Evolutionary conservation across 441 rosid genomes (phyloP).

Genomic region (Pelargonium australe): DNA sequence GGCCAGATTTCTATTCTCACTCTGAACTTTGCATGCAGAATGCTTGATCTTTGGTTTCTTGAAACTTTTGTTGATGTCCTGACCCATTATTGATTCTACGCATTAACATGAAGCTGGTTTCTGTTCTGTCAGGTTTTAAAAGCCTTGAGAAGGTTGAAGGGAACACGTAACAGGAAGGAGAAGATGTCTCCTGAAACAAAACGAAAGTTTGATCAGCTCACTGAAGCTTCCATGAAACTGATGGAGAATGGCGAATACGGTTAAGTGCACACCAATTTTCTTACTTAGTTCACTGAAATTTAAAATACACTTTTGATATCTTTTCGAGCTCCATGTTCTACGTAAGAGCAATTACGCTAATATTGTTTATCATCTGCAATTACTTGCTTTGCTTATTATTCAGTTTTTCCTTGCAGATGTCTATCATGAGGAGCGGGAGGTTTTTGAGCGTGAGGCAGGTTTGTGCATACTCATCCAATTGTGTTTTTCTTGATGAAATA

Average conservation of each 20-base stretch:
- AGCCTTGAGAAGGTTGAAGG: constrained; percentile 89
- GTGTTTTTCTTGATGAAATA: constrained; percentile 2
- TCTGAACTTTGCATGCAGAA: not conserved
- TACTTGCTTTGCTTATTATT: not conserved
- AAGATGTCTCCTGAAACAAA: constrained; percentile 77
- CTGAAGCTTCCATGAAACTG: constrained; percentile 82
- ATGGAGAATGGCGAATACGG: constrained; percentile 81
- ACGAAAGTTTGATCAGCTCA: constrained; percentile 78
- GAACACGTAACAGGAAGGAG: constrained; percentile 64
- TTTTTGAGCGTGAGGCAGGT: constrained; percentile 90
- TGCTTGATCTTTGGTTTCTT: not conserved
- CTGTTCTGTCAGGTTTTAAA: constrained; percentile 52
- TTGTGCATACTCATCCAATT: constrained; percentile 22
- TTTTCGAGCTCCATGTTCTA: not conserved
- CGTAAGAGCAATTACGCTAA: not conserved
- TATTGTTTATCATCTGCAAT: too few species aligned
- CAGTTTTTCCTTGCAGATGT: constrained; percentile 49
- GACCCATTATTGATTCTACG: not conserved
- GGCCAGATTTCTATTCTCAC: not conserved
- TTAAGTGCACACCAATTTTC: constrained; percentile 33
- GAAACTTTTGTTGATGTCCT: not conserved
- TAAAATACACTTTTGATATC: not conserved
- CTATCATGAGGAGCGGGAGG: constrained; percentile 72
- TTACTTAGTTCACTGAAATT: constrained; percentile 7
- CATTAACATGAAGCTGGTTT: constrained; percentile 13